Percentiles rank a stretch among this genome's conserved stretches.
Conservation (phyloP, 352 stramenopile genomes). For the Hyaloperonospora brassicae region DNA sequence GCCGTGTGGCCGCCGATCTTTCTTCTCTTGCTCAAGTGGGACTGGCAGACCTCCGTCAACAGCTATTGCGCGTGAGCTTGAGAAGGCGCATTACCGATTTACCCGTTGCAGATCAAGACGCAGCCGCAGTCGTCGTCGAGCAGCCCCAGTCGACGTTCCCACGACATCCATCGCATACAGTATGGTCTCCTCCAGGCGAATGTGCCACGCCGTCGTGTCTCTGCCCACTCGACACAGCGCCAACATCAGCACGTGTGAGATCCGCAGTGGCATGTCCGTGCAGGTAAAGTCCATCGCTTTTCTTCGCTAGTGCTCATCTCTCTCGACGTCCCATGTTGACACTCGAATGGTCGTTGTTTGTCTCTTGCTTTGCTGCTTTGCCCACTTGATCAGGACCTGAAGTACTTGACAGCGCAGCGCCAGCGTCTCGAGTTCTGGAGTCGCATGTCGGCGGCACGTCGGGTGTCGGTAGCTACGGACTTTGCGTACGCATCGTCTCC, state of each 20-base stretch:
- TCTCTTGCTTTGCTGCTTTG: not conserved
- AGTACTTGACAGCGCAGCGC: constrained; percentile 73
- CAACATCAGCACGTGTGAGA: constrained; percentile 44
- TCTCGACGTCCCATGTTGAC: not conserved
- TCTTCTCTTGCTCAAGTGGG: no score
- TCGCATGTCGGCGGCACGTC: constrained; percentile 44
- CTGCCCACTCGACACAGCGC: constrained; percentile 4
- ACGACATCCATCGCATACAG: not conserved
- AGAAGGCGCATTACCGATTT: no score
- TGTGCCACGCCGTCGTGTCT: constrained; percentile 9
- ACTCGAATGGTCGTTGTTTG: constrained; percentile 5
- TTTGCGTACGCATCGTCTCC: constrained; percentile 25
- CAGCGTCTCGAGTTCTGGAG: constrained; percentile 66
- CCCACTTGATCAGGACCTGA: constrained; percentile 45
- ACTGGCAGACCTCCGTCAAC: no score
- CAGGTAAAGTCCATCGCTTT: constrained; percentile 31
- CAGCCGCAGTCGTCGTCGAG: constrained; percentile 7
- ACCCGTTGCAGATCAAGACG: not conserved
- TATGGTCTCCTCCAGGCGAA: constrained; percentile 41
- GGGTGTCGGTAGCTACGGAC: constrained; percentile 18
- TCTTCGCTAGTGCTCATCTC: not conserved
- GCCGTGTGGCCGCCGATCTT: no score
- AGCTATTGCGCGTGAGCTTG: no score
- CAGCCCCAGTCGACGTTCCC: constrained; percentile 2
- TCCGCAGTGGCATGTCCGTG: constrained; percentile 80